These are phyloP conservation scores for Collybia mongolica DNA, from an alignment of 768 basidiomycete genomes.

Conservation along the genomic window DNA sequence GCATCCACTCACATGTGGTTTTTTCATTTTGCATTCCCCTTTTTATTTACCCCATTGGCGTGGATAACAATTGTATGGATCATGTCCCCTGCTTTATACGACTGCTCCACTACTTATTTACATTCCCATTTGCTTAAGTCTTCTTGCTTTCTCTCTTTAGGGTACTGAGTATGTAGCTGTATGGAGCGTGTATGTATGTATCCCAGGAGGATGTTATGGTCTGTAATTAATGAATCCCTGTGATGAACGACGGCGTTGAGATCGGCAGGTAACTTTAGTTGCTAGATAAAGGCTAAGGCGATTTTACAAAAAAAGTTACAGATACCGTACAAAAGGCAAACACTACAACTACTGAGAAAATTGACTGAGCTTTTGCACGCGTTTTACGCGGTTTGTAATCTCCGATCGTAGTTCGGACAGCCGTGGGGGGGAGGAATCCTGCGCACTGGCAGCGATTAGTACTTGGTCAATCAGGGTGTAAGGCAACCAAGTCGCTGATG, in stretches of 20 bases:
- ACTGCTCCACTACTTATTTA: no score
- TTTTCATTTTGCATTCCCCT: no score
- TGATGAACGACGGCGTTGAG: slow-evolving; percentile 4
- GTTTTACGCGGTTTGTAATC: slow-evolving; percentile 61
- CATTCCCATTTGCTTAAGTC: slow-evolving; percentile 4
- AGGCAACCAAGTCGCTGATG: slow-evolving; percentile 75
- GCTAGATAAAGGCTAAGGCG: no score
- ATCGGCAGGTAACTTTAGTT: background rate
- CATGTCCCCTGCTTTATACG: no score
- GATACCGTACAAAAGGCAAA: background rate
- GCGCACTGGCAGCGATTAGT: slow-evolving; percentile 57
- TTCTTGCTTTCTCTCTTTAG: slow-evolving; percentile 14
- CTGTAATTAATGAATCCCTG: background rate
- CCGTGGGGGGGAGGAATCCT: slow-evolving; percentile 46
- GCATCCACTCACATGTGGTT: slow-evolving; percentile 10
- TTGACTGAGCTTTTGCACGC: slow-evolving; percentile 64
- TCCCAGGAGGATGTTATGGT: slow-evolving; percentile 31
- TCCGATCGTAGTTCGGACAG: slow-evolving; percentile 56
- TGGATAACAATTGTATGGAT: no score
- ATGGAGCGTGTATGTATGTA: slow-evolving; percentile 26
- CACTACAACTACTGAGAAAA: slow-evolving; percentile 18
- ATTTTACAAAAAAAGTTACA: background rate
- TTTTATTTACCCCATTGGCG: no score
- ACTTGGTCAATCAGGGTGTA: slow-evolving; percentile 86
- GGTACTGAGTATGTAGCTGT: slow-evolving; percentile 29